Base-by-base conservation (phyloP, 257 asterid species). In the Penstemon eatonii region DNA sequence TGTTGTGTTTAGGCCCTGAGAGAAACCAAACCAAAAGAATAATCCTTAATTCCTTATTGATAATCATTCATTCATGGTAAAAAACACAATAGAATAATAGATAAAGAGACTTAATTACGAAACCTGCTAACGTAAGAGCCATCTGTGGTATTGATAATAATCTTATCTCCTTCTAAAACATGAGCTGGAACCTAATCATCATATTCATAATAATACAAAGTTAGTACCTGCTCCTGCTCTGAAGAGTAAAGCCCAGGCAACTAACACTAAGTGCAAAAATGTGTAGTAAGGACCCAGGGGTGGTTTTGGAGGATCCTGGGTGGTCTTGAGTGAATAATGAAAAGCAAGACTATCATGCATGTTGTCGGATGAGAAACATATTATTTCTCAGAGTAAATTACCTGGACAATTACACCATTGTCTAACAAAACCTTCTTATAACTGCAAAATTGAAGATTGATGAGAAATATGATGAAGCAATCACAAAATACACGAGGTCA, bases 381-480 rank as follows among this genome's bases (percentile, higher is more conserved):
- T 59, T 40, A 42, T 37, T 54, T 39, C 53, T 54, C 47, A 51
- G 54, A 65, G 70, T 33, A 75, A 66, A 75, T 82, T 79, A 90
- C 99, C 96, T 87, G 95, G 77, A 87, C 76, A 53, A 86, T 79
- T 65, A 88, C 76, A 74, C 99, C 97, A 84, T 93, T 90, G 59
- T 93, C 96, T 96, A 93, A 76, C 78, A 79, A 72, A 76, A 82
- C 96, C 89, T 75, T 88, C 85, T 93, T 93, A 72, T 84, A 85
- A 84, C 97, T 93, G 89, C 59, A 72, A 69, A 67, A 56, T 18
- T 42, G 73, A 79, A 75, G 56, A 70, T 60, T 19, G 57, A 51
- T 71, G 41, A 73, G 52, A 71, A 63, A 55, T 50, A 43, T 19
- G 73, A 63, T 36, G 62, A 37, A 50, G 56, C 9, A 56, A 65